phyloP scores from a whole-genome alignment of 2,329 filamentous ascomycete genomes.

The Lachnum nothofagi region DNA sequence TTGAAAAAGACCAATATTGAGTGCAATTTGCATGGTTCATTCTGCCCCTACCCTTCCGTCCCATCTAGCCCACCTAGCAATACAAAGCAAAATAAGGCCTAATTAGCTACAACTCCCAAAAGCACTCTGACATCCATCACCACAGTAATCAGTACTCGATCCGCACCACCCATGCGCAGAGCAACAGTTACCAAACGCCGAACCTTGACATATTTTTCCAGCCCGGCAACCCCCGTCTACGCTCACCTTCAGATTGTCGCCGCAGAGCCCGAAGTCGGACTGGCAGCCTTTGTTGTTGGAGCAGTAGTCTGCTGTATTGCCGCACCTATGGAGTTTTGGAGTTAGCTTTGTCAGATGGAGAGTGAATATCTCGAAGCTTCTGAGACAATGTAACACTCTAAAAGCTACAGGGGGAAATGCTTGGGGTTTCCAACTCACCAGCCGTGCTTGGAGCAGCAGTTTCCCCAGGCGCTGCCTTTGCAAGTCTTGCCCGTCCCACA shows the following conservation, averaged over 20 bases:
- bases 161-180: constrained; percentile 18
- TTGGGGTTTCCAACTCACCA: no score
- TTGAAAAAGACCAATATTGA: no score
- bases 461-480: not conserved
- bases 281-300: not conserved
- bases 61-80: no score
- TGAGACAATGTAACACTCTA: no score
- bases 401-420: no score
- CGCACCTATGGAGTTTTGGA: no score
- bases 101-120: constrained; percentile 5
- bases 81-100: not conserved
- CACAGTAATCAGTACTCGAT: constrained; percentile 12
- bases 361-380: no score
- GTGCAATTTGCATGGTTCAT: not conserved
- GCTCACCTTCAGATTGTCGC: constrained; percentile 3
- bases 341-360: no score
- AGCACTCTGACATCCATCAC: constrained; percentile 3
- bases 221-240: constrained; percentile 16
- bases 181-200: constrained; percentile 18
- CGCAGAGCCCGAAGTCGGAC: not conserved
- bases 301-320: not conserved
- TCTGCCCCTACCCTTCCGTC: no score
- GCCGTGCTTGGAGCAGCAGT: constrained; percentile 4
- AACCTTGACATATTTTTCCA: constrained; percentile 8
- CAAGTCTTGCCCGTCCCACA: constrained; percentile 7